Evolutionary conservation across 75 land plant genomes (phyloP).

Genomic region (Cupressus sempervirens): DNA sequence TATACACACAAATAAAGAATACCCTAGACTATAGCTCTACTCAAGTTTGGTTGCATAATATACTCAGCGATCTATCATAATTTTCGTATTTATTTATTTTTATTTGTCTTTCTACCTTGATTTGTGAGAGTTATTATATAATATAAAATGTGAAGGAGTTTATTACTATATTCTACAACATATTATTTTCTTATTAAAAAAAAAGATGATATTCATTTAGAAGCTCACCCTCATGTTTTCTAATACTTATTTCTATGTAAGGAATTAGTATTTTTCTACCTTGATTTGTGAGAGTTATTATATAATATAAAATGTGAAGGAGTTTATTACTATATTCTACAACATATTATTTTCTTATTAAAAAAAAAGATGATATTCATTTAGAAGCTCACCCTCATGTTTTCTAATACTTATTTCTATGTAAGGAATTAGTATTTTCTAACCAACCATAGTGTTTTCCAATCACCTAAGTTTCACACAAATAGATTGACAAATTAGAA

Average conservation of each 20-base stretch:
- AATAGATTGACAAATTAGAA: not conserved
- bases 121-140: no score
- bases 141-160: no score
- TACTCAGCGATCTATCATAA: no score
- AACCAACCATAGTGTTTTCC: not conserved
- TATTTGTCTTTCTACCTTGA: no score
- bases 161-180: not conserved
- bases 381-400: not conserved
- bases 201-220: not conserved
- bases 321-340: not conserved
- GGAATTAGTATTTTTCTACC: not conserved
- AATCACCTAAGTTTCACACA: not conserved
- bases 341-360: not conserved
- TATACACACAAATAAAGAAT: no score
- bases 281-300: no score
- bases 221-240: not conserved
- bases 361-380: not conserved
- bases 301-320: no score
- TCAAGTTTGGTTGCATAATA: no score
- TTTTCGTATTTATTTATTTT: no score
- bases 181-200: not conserved
- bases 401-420: not conserved
- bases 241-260: not conserved
- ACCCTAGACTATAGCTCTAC: no score
- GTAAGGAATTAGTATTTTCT: not conserved